Evolutionary conservation across 78 protist species (phyloP).

Genomic region (Guillardia theta): DNA sequence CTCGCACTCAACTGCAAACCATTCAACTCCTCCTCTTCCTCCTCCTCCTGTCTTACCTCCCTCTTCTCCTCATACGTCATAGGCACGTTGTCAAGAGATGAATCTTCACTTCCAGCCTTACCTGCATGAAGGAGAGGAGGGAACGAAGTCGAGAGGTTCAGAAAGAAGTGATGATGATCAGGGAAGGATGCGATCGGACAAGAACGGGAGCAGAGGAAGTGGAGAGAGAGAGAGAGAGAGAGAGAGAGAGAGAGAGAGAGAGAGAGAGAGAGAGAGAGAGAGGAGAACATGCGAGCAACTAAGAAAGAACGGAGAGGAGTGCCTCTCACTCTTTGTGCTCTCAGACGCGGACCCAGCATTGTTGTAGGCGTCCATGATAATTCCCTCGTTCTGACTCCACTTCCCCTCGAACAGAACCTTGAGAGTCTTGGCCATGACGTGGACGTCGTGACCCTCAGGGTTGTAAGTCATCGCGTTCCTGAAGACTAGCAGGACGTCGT

Average conservation of each 20-base stretch:
- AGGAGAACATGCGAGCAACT: too few relatives aligned
- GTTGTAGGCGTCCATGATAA: background rate
- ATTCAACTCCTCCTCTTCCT: background rate
- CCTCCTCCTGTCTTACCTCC: background rate
- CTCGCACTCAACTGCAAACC: background rate
- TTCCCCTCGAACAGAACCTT: background rate
- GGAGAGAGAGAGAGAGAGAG: too few relatives aligned
- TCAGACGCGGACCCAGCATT: background rate
- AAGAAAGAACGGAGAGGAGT: background rate
- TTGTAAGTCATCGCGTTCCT: background rate
- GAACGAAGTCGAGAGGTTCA: too few relatives aligned
- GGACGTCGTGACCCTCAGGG: background rate
- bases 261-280: too few relatives aligned
- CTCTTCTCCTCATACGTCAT: slow-evolving; percentile 31
- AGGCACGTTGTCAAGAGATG: background rate
- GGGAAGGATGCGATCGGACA: background rate
- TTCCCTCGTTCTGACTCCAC: background rate
- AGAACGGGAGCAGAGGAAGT: background rate
- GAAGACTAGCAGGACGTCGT: background rate
- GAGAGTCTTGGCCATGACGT: slow-evolving; percentile 2
- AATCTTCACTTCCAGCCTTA: background rate
- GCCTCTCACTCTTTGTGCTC: background rate
- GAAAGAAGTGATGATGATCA: too few relatives aligned
- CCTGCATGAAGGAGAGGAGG: too few relatives aligned
- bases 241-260: too few relatives aligned